Evolutionary conservation across 371 early-diverging fungal genomes (phyloP).

Genomic region (Mortierella sp.): DNA sequence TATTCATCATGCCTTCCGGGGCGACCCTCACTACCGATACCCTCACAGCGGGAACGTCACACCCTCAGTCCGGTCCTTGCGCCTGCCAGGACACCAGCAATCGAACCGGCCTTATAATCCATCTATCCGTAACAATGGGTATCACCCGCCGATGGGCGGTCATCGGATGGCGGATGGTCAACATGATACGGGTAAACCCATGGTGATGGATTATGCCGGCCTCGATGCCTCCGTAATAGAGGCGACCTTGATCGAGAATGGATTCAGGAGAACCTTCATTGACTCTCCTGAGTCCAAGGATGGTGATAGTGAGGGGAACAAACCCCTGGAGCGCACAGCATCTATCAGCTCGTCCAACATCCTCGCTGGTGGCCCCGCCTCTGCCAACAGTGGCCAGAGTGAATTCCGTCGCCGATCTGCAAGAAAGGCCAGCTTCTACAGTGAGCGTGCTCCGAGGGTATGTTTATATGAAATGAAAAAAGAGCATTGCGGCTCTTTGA

Average conservation of each 20-base stretch:
- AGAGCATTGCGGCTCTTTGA: not conserved
- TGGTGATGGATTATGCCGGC: slow-evolving; percentile 45
- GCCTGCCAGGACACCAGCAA: slow-evolving; percentile 27
- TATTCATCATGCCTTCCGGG: slow-evolving; percentile 16
- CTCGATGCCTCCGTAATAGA: slow-evolving; percentile 38
- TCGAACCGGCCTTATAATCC: slow-evolving; percentile 22
- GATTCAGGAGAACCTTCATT: slow-evolving; percentile 9
- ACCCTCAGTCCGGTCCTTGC: slow-evolving; percentile 31
- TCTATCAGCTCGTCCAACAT: slow-evolving; percentile 34
- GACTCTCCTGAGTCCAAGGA: slow-evolving; percentile 6
- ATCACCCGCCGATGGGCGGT: slow-evolving; percentile 30
- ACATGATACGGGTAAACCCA: slow-evolving; percentile 19
- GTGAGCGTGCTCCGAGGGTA: slow-evolving; percentile 55
- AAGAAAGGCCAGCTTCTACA: slow-evolving; percentile 51
- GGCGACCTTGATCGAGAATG: slow-evolving; percentile 33
- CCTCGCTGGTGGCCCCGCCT: not conserved
- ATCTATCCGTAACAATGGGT: slow-evolving; percentile 25
- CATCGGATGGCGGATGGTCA: slow-evolving; percentile 20
- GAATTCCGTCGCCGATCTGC: slow-evolving; percentile 47
- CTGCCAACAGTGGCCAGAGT: not conserved
- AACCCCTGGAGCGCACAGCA: slow-evolving; percentile 16
- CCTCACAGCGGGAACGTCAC: slow-evolving; percentile 25
- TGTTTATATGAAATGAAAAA: not conserved
- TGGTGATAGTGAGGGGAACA: not conserved
- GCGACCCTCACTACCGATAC: slow-evolving; percentile 20